phyloP scores from a whole-genome alignment of 306 rosid species.

The Medicago lupulina region DNA sequence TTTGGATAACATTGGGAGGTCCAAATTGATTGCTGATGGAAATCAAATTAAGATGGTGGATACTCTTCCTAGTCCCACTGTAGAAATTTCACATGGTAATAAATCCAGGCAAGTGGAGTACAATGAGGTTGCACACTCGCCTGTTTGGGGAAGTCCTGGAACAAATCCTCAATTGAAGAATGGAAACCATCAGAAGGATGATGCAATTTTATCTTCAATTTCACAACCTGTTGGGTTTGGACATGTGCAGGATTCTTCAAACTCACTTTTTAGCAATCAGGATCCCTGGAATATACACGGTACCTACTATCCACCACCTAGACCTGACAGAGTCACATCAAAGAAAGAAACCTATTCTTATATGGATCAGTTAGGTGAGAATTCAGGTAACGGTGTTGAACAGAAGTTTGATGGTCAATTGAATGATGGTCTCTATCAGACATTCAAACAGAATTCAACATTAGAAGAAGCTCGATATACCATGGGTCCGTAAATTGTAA shows the following conservation, averaged over 20 bases:
- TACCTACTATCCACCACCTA: slow-evolving; percentile 76
- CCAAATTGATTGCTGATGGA: slow-evolving; percentile 46
- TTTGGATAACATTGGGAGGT: slow-evolving; percentile 51
- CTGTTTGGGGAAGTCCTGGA: slow-evolving; percentile 68
- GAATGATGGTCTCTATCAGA: slow-evolving; percentile 59
- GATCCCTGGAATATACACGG: slow-evolving; percentile 86
- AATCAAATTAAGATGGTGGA: slow-evolving; percentile 49
- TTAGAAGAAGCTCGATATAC: slow-evolving; percentile 56
- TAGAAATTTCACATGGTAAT: slow-evolving; percentile 52
- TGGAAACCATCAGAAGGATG: slow-evolving; percentile 57
- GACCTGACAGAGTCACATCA: slow-evolving; percentile 58
- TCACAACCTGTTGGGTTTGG: slow-evolving; percentile 52
- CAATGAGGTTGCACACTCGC: slow-evolving; percentile 59
- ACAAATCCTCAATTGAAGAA: slow-evolving; percentile 56
- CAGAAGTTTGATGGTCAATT: slow-evolving; percentile 50
- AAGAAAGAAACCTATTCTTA: slow-evolving; percentile 56
- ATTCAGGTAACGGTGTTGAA: slow-evolving; percentile 53
- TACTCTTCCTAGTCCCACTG: slow-evolving; percentile 46
- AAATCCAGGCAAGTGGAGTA: slow-evolving; percentile 59
- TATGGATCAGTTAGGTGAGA: slow-evolving; percentile 62
- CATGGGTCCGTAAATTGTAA: slow-evolving; percentile 55
- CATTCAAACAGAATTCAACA: slow-evolving; percentile 56
- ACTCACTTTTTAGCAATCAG: slow-evolving; percentile 89
- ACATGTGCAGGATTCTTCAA: slow-evolving; percentile 67
- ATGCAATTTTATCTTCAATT: slow-evolving; percentile 42